Percentiles rank a stretch among this genome's conserved stretches.
Conservation (phyloP, 371 early-diverging fungal species). For the Apophysomyces trapeziformis region DNA sequence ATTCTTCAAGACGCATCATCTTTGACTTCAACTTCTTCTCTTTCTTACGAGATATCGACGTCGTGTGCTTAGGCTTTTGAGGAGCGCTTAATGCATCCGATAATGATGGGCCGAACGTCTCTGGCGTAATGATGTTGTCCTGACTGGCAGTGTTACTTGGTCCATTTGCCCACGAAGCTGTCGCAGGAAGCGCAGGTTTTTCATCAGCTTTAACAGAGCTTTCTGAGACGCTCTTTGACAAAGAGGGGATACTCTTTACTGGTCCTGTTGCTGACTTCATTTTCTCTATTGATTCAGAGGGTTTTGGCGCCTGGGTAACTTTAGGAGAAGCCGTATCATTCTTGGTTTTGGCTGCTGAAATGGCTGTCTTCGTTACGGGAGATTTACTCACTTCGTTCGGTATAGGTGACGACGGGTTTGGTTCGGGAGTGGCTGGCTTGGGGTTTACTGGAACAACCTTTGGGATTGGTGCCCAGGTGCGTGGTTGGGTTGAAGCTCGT, state of each 20-base stretch:
- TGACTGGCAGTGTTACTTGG: conserved; percentile 32
- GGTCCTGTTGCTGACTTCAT: neutral
- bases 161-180: conserved; percentile 68
- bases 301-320: conserved; percentile 17
- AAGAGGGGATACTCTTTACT: conserved; percentile 26
- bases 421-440: conserved; percentile 6
- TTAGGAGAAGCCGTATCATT: neutral
- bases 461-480: conserved; percentile 49
- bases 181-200: conserved; percentile 64
- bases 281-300: conserved; percentile 18
- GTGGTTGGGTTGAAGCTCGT: conserved; percentile 9
- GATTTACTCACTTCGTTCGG: neutral
- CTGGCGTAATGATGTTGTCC: conserved; percentile 44
- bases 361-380: conserved; percentile 1
- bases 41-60: conserved; percentile 39
- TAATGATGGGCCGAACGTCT: conserved; percentile 50
- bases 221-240: conserved; percentile 24
- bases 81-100: conserved; percentile 46
- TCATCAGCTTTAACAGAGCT: conserved; percentile 27
- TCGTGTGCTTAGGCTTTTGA: conserved; percentile 49
- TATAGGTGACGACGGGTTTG: conserved; percentile 12
- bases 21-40: conserved; percentile 48
- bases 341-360: neutral
- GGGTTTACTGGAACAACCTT: conserved; percentile 33
- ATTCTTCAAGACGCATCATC: conserved; percentile 52